Base-by-base conservation (phyloP, 306 rosid species). In the Leucaena leucocephala region DNA sequence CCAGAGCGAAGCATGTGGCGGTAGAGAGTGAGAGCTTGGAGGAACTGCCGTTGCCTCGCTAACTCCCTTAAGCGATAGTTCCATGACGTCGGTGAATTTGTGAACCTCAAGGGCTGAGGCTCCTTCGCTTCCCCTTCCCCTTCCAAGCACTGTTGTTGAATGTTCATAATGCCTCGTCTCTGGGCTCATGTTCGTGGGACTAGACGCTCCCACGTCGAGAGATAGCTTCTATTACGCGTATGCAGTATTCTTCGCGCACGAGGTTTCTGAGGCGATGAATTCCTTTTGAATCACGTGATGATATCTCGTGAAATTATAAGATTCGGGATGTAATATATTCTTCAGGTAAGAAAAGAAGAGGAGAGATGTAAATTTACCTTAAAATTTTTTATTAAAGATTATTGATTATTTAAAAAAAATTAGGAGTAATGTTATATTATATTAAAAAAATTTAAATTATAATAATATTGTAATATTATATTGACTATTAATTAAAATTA, bases 1-100 rank as follows among this genome's bases (percentile, higher is more conserved):
- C 90, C 93, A 57, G 80, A 86, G 7, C 95, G 92, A 80, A 94
- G 97, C 89, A 92, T 92, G 76, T 89, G 83, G 75, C 87, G 87
- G 77, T 89, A 94, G 15, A 92, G 89, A 46, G 80, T 74, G 54
- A 92, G 84, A 9, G 98, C 91, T 75, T 88, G 85, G 71, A 71
- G 40, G 87, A 80, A 92, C 62, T 77, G 90, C 21, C 89, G 81
- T 70, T 85, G 91, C 78, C 90, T 91, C 9, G 98, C 83, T 2
- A 95, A 69, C 55, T 90, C 91, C 61, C 91, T 83, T 11, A 95
- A 87, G 17, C 85, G 87, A 44, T 72, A 68, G 72, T 95, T 95
- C 98, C 98, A 95, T 66, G 85, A 78, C 77, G 79, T 57, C 14
- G 92, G 16, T 74, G 82, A 43, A 66, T 68, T 70, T 11, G 83